phyloP scores from a whole-genome alignment of 2,329 filamentous ascomycete species.

The Magnaporthiopsis poae region DNA sequence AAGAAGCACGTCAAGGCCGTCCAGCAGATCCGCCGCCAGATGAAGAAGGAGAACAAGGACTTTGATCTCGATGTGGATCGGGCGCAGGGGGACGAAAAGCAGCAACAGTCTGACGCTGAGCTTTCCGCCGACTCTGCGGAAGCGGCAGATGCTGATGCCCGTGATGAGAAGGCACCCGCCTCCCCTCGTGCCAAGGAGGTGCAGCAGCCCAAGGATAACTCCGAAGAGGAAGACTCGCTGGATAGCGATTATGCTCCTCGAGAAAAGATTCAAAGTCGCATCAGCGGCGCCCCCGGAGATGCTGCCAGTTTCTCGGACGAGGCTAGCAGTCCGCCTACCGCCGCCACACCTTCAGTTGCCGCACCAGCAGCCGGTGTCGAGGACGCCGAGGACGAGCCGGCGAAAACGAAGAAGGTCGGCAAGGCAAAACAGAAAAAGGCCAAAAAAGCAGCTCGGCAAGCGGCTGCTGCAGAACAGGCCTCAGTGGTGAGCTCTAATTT shows the following conservation, averaged over 20 bases:
- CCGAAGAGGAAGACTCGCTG: not conserved
- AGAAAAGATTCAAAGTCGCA: slow-evolving; percentile 31
- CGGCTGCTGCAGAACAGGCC: slow-evolving; percentile 1
- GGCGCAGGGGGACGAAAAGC: not conserved
- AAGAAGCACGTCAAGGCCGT: slow-evolving; percentile 90
- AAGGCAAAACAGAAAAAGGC: slow-evolving; percentile 16
- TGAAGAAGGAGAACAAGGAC: slow-evolving; percentile 67
- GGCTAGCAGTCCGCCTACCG: not conserved
- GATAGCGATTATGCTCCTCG: slow-evolving; percentile 36
- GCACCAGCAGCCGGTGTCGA: not conserved
- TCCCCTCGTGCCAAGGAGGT: not conserved
- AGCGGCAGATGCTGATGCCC: not conserved
- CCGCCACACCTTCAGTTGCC: not conserved
- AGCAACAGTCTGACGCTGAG: not conserved
- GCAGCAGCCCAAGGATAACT: slow-evolving; percentile 6
- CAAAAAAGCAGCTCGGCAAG: slow-evolving; percentile 10
- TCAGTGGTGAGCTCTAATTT: not conserved
- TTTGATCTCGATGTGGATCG: slow-evolving; percentile 33
- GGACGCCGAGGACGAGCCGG: slow-evolving; percentile 2
- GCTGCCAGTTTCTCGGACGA: not conserved
- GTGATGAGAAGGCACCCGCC: not conserved
- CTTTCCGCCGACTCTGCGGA: not conserved
- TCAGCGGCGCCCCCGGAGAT: slow-evolving; percentile 15
- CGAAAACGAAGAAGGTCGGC: slow-evolving; percentile 31
- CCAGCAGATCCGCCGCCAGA: slow-evolving; percentile 67